Base-by-base conservation (phyloP, 2,329 filamentous ascomycete species). In the Fusarium sulawesiense region DNA sequence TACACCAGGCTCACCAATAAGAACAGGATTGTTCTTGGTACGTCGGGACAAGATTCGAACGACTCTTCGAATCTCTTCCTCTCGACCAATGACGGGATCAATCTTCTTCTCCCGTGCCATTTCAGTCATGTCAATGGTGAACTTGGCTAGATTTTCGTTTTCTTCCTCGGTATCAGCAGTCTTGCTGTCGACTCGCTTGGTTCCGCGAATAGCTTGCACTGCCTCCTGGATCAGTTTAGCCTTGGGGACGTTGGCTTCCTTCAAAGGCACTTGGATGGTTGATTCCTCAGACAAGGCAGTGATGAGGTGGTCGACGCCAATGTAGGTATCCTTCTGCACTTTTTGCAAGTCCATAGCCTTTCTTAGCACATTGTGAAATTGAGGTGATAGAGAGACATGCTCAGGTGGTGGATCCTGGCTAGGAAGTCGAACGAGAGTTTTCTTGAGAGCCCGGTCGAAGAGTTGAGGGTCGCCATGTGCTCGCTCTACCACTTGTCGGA, bases 11-110 rank as follows among this genome's bases (percentile, higher is more conserved):
- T 98, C 94, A 83, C 96, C 96, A 71, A 99, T 98, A 72, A 99
- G 88, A 50, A 98, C 95, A 3, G 96, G 96, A 81, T 99, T 99
- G 86, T 99, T 98, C 88, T 98, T 98, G 67, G 95, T 98, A 78
- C 95, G 89, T 79, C 96, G 88, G 37, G 94, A 97, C 68, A 98
- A 84, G 70, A 98, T 98, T 61, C 95, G 91, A 73, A 98, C 89
- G 25, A 97, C 94, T 76, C 95, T 88, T 76, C 95, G 88, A 75
- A 98, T 98, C 80, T 98, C 96, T 78, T 98, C 95, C 79, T 98
- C 95, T 82, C 95, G 89, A 44, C 95, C 95, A 81, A 98, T 98
- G 79, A 98, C 95, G 4, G 95, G 95, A 79, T 98, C 95, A 61
- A 98, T 94, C 83, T 98, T 98, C 79, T 97, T 97, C 83, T 99